Evolutionary conservation across 176 grass and related monocot genomes (phyloP).

Genomic region (Avena insularis): DNA sequence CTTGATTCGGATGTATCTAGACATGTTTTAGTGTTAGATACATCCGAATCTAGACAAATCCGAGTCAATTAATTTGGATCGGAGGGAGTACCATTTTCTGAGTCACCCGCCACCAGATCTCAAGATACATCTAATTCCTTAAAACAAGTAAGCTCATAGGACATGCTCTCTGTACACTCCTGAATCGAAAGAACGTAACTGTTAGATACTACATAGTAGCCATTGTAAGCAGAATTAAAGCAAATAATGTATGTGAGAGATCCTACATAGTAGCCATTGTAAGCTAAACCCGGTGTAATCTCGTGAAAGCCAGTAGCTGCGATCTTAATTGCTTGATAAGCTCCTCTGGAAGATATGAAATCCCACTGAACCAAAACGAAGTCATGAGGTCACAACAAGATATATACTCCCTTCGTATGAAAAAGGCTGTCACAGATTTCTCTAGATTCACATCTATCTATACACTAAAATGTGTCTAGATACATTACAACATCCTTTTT

Average conservation of each 20-base stretch:
- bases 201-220: not conserved
- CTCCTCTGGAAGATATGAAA: not conserved
- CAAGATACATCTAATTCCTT: not conserved
- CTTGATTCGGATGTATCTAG: too few relatives aligned
- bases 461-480: too few relatives aligned
- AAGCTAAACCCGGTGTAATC: not conserved
- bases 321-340: not conserved
- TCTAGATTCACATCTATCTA: too few relatives aligned
- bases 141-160: not conserved
- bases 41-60: too few relatives aligned
- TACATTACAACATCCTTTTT: too few relatives aligned
- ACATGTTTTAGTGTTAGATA: too few relatives aligned
- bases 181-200: not conserved
- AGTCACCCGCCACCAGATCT: slow-evolving; percentile 18
- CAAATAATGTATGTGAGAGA: not conserved
- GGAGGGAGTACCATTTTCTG: not conserved
- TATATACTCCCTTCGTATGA: not conserved
- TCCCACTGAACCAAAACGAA: not conserved
- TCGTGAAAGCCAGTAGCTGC: not conserved
- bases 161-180: not conserved
- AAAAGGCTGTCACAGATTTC: too few relatives aligned
- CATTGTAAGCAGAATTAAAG: not conserved
- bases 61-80: too few relatives aligned
- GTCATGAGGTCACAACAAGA: not conserved
- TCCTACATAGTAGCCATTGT: not conserved